Evolutionary conservation across 1,139 yeast genomes (phyloP).

Genomic region (Geotrichum australiense): DNA sequence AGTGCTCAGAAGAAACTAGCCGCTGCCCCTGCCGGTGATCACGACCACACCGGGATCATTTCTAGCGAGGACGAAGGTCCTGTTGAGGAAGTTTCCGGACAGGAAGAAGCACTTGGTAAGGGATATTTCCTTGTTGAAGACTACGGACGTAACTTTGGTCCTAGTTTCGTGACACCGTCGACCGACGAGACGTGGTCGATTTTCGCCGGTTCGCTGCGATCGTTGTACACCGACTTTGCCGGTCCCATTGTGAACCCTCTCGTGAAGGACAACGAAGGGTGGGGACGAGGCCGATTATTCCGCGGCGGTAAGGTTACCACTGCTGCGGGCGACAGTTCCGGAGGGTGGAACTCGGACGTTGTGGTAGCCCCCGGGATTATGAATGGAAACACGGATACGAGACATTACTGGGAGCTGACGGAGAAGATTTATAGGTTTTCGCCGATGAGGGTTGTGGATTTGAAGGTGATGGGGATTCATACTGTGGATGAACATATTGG

Average conservation of each 20-base stretch:
- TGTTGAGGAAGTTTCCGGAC: conserved; percentile 5
- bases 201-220: conserved; percentile 45
- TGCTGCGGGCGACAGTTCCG: not conserved
- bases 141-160: conserved; percentile 37
- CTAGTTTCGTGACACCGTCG: conserved; percentile 52
- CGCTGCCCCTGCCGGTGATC: no score
- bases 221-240: conserved; percentile 13
- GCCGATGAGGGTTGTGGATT: conserved; percentile 31
- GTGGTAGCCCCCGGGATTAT: conserved; percentile 59
- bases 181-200: conserved; percentile 46
- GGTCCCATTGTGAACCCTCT: conserved; percentile 26
- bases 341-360: conserved; percentile 20
- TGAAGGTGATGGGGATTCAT: conserved; percentile 35
- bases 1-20: no score
- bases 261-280: conserved; percentile 13
- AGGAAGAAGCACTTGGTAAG: not conserved
- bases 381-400: conserved; percentile 83
- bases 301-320: no score
- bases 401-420: conserved; percentile 66
- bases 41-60: no score
- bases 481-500: conserved; percentile 54
- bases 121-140: conserved; percentile 32
- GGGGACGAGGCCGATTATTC: conserved; percentile 1
- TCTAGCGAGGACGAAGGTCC: conserved; percentile 9
- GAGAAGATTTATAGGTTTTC: conserved; percentile 62